Conservation (phyloP, 2,329 filamentous ascomycete species). For the Colletotrichum brevisporum region DNA sequence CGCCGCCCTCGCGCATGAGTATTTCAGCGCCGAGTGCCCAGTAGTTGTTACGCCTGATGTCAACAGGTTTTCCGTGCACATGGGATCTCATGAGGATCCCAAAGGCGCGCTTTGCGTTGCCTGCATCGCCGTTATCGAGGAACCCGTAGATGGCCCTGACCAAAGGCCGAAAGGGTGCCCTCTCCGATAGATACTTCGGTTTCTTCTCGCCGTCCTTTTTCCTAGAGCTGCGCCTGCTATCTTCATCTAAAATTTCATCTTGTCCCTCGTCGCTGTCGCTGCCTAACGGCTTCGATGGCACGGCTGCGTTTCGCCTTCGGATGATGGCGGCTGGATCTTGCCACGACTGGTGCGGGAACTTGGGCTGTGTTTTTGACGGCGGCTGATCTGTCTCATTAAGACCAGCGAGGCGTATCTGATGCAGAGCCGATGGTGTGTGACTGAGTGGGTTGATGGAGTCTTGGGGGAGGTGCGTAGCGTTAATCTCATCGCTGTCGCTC, state of each 20-base stretch:
- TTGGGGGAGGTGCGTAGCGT: slow-evolving; percentile 46
- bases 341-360: slow-evolving; percentile 66
- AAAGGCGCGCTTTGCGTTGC: slow-evolving; percentile 81
- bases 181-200: slow-evolving; percentile 38
- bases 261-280: slow-evolving; percentile 18
- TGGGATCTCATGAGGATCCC: slow-evolving; percentile 71
- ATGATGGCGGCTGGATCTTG: slow-evolving; percentile 16
- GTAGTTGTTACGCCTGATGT: slow-evolving; percentile 77
- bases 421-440: slow-evolving; percentile 65
- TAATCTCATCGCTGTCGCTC: slow-evolving; percentile 17
- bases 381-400: slow-evolving; percentile 62
- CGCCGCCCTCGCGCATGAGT: slow-evolving; percentile 72
- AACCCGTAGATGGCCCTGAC: slow-evolving; percentile 77
- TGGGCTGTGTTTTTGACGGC: slow-evolving; percentile 53
- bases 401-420: slow-evolving; percentile 68
- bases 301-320: not conserved
- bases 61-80: slow-evolving; percentile 69
- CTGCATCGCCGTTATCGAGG: slow-evolving; percentile 78
- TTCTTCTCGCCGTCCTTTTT: slow-evolving; percentile 41
- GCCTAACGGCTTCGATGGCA: slow-evolving; percentile 9
- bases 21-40: slow-evolving; percentile 92
- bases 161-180: slow-evolving; percentile 38
- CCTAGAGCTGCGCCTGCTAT: slow-evolving; percentile 25
- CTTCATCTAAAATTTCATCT: slow-evolving; percentile 37
- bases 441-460: slow-evolving; percentile 68